A percentile compares a stretch with the other conserved stretches of the same genome.
Conservation (phyloP, 805 yeast genomes). For the Kuraishia cidri region DNA sequence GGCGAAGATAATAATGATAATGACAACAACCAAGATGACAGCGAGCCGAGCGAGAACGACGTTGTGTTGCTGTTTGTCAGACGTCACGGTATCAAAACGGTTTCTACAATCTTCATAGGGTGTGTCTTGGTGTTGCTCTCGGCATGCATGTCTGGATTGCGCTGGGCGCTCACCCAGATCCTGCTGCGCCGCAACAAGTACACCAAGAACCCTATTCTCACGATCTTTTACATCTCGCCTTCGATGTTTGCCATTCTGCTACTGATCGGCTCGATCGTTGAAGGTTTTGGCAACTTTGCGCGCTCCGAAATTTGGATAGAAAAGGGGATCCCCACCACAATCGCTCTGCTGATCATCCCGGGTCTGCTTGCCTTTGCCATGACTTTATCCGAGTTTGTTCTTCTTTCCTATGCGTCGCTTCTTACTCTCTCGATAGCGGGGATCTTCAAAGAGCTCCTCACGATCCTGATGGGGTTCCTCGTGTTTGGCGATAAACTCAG, state of each 20-base stretch:
- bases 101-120: constrained; percentile 35
- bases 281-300: constrained; percentile 51
- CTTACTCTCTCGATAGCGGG: constrained; percentile 87
- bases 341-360: constrained; percentile 60
- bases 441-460: constrained; percentile 82
- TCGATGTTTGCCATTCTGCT: constrained; percentile 63
- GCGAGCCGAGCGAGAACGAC: constrained; percentile 7
- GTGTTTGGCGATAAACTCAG: constrained; percentile 71
- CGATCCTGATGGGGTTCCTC: constrained; percentile 61
- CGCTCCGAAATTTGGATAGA: constrained; percentile 53
- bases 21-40: constrained; percentile 3
- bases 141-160: constrained; percentile 74
- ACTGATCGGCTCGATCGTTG: constrained; percentile 54
- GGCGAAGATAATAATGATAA: constrained; percentile 5
- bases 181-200: constrained; percentile 52
- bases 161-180: constrained; percentile 94
- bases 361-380: constrained; percentile 83
- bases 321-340: constrained; percentile 48
- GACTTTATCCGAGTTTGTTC: constrained; percentile 82
- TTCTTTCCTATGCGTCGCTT: constrained; percentile 74
- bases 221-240: constrained; percentile 81
- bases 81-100: constrained; percentile 5
- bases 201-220: constrained; percentile 68
- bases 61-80: constrained; percentile 5
- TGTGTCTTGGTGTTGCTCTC: constrained; percentile 68